These are phyloP conservation scores for Musa schizocarpa DNA, from an alignment of 176 grass and related monocot species.

Conservation along the genomic window DNA sequence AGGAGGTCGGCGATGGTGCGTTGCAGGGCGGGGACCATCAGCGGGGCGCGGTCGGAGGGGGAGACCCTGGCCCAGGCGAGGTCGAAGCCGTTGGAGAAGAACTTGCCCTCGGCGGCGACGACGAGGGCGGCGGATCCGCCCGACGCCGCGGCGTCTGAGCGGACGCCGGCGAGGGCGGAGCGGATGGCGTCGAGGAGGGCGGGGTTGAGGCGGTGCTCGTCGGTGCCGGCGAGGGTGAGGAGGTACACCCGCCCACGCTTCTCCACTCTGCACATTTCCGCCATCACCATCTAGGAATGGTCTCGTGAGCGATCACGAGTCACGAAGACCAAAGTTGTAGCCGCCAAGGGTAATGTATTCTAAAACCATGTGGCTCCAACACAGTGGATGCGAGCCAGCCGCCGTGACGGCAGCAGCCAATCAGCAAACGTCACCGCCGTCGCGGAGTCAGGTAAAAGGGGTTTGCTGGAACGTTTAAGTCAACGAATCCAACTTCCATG, in stretches of 20 bases:
- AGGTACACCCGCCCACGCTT: constrained; percentile 74
- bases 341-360: no score
- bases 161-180: constrained; percentile 31
- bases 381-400: no score
- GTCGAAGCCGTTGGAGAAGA: constrained; percentile 96
- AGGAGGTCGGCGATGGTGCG: constrained; percentile 54
- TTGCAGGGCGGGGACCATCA: constrained; percentile 37
- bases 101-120: constrained; percentile 63
- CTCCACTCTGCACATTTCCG: constrained; percentile 61
- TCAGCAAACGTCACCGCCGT: no score
- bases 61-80: constrained; percentile 45
- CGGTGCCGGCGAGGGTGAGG: constrained; percentile 80
- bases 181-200: constrained; percentile 47
- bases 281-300: no score
- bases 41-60: constrained; percentile 13
- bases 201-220: constrained; percentile 55
- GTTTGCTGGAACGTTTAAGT: no score
- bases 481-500: no score
- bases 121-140: constrained; percentile 44
- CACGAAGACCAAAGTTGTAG: no score
- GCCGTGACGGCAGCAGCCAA: no score
- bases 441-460: no score
- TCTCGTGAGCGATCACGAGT: no score
- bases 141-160: constrained; percentile 7
- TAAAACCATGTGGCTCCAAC: no score